Conservation (phyloP, 2,329 filamentous ascomycete genomes). For the Claviceps digitariae region DNA sequence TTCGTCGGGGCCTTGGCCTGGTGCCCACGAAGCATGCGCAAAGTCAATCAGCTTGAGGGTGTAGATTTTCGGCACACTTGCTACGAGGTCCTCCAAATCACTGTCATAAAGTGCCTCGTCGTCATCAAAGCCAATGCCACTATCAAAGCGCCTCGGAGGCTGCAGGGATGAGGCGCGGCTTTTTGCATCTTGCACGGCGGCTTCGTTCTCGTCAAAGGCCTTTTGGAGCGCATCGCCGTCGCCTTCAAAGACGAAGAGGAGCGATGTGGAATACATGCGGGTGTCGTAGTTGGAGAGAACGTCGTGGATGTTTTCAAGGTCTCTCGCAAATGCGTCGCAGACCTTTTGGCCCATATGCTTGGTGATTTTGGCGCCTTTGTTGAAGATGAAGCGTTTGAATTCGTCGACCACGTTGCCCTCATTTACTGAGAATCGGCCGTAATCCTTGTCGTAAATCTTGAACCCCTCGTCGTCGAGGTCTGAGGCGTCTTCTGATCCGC, state of each 20-base stretch:
- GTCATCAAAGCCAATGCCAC: conserved; percentile 37
- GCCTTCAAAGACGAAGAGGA: conserved; percentile 52
- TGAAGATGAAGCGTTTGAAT: conserved; percentile 45
- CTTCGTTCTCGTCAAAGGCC: conserved; percentile 41
- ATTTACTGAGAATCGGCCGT: conserved; percentile 39
- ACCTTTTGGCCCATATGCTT: conserved; percentile 42
- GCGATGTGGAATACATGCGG: conserved; percentile 49
- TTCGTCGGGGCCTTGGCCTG: conserved; percentile 72
- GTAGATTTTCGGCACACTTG: conserved; percentile 51
- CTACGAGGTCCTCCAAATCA: conserved; percentile 33
- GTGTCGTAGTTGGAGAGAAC: conserved; percentile 43
- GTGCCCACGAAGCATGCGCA: conserved; percentile 77
- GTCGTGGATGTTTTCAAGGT: conserved; percentile 38
- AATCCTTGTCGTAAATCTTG: conserved; percentile 49
- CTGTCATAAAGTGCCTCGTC: conserved; percentile 23
- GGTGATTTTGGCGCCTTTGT: conserved; percentile 43
- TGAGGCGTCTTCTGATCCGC: conserved; percentile 36
- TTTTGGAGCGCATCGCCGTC: conserved; percentile 40
- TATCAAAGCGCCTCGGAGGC: conserved; percentile 37
- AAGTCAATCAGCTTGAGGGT: conserved; percentile 90
- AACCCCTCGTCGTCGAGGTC: conserved; percentile 43
- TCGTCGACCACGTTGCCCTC: conserved; percentile 39
- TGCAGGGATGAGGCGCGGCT: conserved; percentile 13
- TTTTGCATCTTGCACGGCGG: conserved; percentile 37
- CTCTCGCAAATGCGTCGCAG: conserved; percentile 37